Evolutionary conservation across 164 flowering plant genomes (phyloP).

Genomic region (Nelumbo lutea): DNA sequence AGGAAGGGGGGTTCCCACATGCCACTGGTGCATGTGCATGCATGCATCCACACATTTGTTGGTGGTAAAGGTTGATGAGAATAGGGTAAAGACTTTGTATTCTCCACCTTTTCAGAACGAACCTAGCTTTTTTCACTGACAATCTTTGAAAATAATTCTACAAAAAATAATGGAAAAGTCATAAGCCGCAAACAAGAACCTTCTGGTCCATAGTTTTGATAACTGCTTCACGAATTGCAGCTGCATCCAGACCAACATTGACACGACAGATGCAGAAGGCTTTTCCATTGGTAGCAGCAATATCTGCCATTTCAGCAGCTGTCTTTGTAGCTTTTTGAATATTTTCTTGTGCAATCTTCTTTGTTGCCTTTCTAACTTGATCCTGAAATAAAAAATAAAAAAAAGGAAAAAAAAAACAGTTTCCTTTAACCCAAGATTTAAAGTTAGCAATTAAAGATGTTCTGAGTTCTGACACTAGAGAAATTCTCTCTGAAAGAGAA

Average conservation of each 20-base stretch:
- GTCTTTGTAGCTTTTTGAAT: constrained; percentile 55
- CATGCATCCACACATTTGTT: too few relatives aligned
- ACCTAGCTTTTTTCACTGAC: too few relatives aligned
- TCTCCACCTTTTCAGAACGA: too few relatives aligned
- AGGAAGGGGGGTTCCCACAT: too few relatives aligned
- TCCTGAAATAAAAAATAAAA: constrained; percentile 32
- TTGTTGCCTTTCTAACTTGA: constrained; percentile 68
- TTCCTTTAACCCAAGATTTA: not conserved
- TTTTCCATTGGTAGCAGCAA: constrained; percentile 67
- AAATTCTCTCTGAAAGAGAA: too few relatives aligned
- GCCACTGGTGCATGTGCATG: too few relatives aligned
- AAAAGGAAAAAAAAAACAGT: not conserved
- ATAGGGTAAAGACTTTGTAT: too few relatives aligned
- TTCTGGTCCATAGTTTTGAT: constrained; percentile 59
- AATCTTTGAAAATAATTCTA: too few relatives aligned
- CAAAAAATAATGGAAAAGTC: too few relatives aligned
- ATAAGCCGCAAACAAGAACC: constrained; percentile 21
- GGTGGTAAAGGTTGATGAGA: too few relatives aligned
- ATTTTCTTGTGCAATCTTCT: constrained; percentile 77
- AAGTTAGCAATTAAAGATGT: not conserved
- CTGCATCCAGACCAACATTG: constrained; percentile 77
- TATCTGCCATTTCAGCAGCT: constrained; percentile 60
- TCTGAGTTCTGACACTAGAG: too few relatives aligned
- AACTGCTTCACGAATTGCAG: constrained; percentile 91
- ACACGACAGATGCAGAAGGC: constrained; percentile 58